Evolutionary conservation across 2,329 filamentous ascomycete species (phyloP).

Genomic region (Monilinia vaccinii-corymbosi): DNA sequence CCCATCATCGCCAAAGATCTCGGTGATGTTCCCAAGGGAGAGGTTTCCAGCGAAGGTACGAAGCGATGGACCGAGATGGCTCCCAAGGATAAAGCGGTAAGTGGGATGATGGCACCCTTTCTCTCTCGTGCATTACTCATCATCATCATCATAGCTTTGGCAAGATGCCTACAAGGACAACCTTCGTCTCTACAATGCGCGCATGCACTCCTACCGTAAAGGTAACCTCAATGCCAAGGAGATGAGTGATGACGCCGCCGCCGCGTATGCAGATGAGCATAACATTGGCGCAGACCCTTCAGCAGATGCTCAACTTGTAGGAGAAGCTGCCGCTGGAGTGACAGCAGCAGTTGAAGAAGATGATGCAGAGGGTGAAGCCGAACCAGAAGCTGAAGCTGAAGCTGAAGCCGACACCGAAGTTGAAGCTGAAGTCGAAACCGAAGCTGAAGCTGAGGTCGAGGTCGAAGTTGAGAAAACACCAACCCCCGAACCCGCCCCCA

Average conservation of each 20-base stretch:
- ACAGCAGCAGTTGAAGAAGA: conserved; percentile 17
- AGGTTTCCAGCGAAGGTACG: conserved; percentile 80
- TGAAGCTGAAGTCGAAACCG: too few species aligned
- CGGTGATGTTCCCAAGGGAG: conserved; percentile 70
- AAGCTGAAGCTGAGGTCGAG: too few species aligned
- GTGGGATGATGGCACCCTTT: conserved; percentile 12
- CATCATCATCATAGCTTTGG: conserved; percentile 37
- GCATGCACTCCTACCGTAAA: conserved; percentile 55
- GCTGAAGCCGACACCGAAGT: too few species aligned
- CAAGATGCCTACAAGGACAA: conserved; percentile 61
- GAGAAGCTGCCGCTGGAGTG: conserved; percentile 37
- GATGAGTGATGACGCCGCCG: conserved; percentile 53
- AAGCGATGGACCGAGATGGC: conserved; percentile 76
- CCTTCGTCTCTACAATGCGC: conserved; percentile 55
- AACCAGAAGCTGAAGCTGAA: conserved; percentile 31
- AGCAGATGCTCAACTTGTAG: conserved; percentile 35
- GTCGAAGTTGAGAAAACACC: conserved; percentile 36
- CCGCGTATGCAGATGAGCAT: conserved; percentile 50
- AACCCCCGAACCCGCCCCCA: conserved; percentile 34
- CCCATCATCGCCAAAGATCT: conserved; percentile 73
- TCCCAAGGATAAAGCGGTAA: conserved; percentile 57
- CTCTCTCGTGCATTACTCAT: neutral
- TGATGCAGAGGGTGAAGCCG: conserved; percentile 33
- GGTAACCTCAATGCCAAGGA: conserved; percentile 49
- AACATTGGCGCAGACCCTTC: conserved; percentile 42